phyloP scores from a whole-genome alignment of 441 rosid species.

The Flueggea neowawraea region DNA sequence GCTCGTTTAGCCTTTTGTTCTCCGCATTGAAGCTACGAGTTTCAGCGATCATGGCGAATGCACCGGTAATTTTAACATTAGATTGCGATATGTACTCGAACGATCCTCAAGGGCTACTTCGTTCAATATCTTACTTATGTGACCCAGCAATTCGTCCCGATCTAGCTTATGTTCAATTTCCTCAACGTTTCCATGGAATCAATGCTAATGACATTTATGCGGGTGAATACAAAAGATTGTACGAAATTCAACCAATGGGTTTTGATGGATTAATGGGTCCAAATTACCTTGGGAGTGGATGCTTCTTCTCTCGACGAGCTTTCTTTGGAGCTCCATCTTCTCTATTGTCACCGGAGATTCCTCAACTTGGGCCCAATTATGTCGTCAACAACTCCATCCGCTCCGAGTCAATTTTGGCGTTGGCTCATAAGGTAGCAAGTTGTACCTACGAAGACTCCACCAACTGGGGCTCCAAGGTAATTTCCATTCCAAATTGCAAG shows the following conservation, averaged over 20 bases:
- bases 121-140: slow-evolving; percentile 43
- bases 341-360: slow-evolving; percentile 18
- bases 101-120: slow-evolving; percentile 43
- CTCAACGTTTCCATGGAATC: slow-evolving; percentile 53
- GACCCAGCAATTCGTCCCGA: slow-evolving; percentile 29
- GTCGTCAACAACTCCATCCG: slow-evolving; percentile 20
- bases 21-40: slow-evolving; percentile 34
- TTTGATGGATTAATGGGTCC: slow-evolving; percentile 48
- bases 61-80: slow-evolving; percentile 50
- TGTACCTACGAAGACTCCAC: slow-evolving; percentile 40
- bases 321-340: slow-evolving; percentile 37
- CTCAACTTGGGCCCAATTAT: slow-evolving; percentile 23
- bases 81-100: slow-evolving; percentile 87
- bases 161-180: slow-evolving; percentile 58
- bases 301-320: slow-evolving; percentile 40
- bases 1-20: background rate
- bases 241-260: slow-evolving; percentile 36
- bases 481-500: background rate
- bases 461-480: slow-evolving; percentile 51
- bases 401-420: slow-evolving; percentile 22
- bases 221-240: slow-evolving; percentile 29
- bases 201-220: slow-evolving; percentile 54
- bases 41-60: slow-evolving; percentile 62
- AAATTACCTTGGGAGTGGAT: slow-evolving; percentile 42
- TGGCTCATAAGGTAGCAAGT: slow-evolving; percentile 39